phyloP scores from a whole-genome alignment of 305 asterid genomes.

The Fraxinus floribunda region DNA sequence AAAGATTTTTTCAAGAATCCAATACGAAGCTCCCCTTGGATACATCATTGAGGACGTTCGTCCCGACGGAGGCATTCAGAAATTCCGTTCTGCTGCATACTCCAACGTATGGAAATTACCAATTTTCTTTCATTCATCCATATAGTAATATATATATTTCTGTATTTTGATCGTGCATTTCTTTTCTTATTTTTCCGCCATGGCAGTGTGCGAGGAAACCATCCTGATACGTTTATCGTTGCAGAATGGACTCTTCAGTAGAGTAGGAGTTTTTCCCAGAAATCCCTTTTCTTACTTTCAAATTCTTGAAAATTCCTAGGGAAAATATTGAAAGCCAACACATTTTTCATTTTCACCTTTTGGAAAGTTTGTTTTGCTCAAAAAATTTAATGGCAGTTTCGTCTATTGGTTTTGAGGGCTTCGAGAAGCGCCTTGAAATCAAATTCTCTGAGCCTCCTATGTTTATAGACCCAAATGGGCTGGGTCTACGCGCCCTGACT shows the following conservation, averaged over 20 bases:
- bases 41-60: constrained; percentile 54
- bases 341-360: neutral
- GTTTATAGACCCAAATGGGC: constrained; percentile 25
- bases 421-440: constrained; percentile 45
- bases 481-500: constrained; percentile 35
- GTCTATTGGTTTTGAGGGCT: constrained; percentile 46
- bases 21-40: constrained; percentile 48
- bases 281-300: neutral
- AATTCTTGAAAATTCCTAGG: neutral
- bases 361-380: neutral
- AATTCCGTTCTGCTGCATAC: constrained; percentile 53
- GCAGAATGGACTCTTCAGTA: constrained; percentile 18
- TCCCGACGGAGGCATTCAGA: constrained; percentile 46
- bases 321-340: too few relatives aligned
- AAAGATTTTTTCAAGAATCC: constrained; percentile 23
- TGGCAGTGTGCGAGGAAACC: constrained; percentile 47
- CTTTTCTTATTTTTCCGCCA: neutral
- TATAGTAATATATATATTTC: neutral
- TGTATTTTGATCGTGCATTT: neutral
- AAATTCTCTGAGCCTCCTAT: constrained; percentile 26
- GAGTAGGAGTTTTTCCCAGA: constrained; percentile 11
- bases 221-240: constrained; percentile 32
- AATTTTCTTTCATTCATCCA: neutral
- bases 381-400: constrained; percentile 34
- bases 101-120: constrained; percentile 32